These are phyloP conservation scores for Colletotrichum shisoi DNA, from an alignment of 2,329 filamentous ascomycete species.

Conservation along the genomic window DNA sequence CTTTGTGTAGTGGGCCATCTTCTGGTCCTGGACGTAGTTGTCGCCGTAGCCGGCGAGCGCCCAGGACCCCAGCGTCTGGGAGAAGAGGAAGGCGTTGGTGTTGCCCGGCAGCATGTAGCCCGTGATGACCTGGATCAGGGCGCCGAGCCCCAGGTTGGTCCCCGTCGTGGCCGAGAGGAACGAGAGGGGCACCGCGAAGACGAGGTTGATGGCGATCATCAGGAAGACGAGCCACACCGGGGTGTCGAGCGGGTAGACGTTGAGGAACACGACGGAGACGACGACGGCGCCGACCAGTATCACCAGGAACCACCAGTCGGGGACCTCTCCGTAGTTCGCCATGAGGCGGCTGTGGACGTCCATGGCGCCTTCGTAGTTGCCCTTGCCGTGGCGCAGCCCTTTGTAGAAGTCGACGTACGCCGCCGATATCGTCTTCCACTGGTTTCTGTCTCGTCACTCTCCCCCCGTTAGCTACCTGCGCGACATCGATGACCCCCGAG, in stretches of 20 bases:
- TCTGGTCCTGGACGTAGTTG: constrained; percentile 50
- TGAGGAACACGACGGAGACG: constrained; percentile 47
- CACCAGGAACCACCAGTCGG: constrained; percentile 59
- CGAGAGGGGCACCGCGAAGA: constrained; percentile 55
- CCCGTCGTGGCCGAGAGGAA: constrained; percentile 56
- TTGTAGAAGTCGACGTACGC: constrained; percentile 53
- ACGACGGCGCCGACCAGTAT: constrained; percentile 50
- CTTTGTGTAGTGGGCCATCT: constrained; percentile 49
- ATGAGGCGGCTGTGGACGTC: constrained; percentile 56
- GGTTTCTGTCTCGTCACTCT: constrained; percentile 46
- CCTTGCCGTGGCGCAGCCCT: constrained; percentile 50
- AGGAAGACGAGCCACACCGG: constrained; percentile 47
- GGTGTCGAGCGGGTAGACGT: constrained; percentile 44
- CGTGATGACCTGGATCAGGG: constrained; percentile 54
- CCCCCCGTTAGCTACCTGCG: not conserved
- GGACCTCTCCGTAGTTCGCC: constrained; percentile 56
- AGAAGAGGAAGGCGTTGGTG: constrained; percentile 45
- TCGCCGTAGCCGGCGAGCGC: constrained; percentile 55
- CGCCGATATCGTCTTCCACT: constrained; percentile 50
- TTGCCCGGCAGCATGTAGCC: constrained; percentile 54
- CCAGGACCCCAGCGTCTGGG: constrained; percentile 35
- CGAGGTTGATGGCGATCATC: constrained; percentile 49
- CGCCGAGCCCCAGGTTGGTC: constrained; percentile 53
- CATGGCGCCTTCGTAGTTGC: constrained; percentile 54
- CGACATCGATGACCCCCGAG: rapidly evolving